Evolutionary conservation across 2,329 filamentous ascomycete species (phyloP), one percentile per base, ranked within the genome.

Genomic region (Fusarium clavum): DNA sequence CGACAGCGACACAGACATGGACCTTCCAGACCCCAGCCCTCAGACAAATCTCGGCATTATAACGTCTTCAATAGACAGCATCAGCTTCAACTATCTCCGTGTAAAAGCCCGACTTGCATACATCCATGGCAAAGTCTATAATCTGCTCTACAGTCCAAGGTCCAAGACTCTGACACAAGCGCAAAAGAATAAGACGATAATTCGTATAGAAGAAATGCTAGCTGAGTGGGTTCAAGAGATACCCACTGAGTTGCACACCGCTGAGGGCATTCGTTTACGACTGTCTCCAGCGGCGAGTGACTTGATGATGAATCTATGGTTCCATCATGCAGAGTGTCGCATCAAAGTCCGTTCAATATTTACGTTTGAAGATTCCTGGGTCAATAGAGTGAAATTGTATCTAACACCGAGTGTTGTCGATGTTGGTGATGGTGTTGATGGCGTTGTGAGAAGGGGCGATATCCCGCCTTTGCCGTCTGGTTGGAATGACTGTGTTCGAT

Each of bases 1-100:
- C 0, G 79, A 83, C 44, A 65, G 63, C 7, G 81, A 83, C 55
- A 75, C 81, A 1, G 80, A 82, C 32, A 62, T 82, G 6, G 72
- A 75, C 0, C 22, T 73, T 62, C 80, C 54, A 1, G 61, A 53
- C 1, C 8, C 6, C 11, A 25, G 61, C 5, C 47, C 67, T 4
- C 55, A 63, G n/a, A 64, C 65, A 3, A 47, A 46, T 0, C 9
- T 73, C 1, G 72, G 72, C 7, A 13, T 74, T n/a, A 62, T 74
- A 1, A 18, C 5, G 7, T 70, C 67, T 2, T 30, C 54, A 1
- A 57, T 29, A 4, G 34, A 57, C 22, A 56, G 30, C 5, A 29
- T 61, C 8, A 64, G 29, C 2, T 61, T 74, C 25, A 72, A 72
- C 22, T 72, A 59, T 34, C 45, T 74, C 0, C 63, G 70, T 3